Evolutionary conservation across 192 early-diverging fungal species (phyloP).

Genomic region (Backusella parvicylindrica): DNA sequence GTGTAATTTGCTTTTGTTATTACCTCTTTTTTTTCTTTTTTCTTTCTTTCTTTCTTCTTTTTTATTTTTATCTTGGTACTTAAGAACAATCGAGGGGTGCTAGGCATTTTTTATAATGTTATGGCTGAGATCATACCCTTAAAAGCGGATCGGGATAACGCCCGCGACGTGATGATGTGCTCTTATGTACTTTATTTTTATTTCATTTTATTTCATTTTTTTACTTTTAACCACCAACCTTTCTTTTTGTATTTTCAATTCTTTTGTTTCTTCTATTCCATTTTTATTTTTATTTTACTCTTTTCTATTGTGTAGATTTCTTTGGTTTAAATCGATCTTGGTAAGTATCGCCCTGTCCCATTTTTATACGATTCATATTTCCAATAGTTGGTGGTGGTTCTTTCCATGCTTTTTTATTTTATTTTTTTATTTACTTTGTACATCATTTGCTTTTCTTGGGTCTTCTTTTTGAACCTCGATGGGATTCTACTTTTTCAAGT

Average conservation of each 20-base stretch:
- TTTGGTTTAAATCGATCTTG: background rate
- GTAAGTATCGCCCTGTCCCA: background rate
- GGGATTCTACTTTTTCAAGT: conserved; percentile 1
- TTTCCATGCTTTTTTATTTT: background rate
- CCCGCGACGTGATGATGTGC: conserved; percentile 25
- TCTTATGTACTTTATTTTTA: background rate
- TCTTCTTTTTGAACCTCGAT: background rate
- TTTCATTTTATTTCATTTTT: background rate
- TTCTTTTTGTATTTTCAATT: background rate
- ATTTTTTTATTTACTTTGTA: background rate
- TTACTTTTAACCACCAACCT: background rate
- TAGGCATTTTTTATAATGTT: background rate
- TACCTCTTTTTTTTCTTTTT: background rate
- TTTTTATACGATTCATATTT: background rate
- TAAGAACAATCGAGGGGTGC: conserved; percentile 25
- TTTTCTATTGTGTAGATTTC: background rate
- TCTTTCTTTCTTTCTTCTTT: background rate
- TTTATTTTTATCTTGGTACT: background rate
- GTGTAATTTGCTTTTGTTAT: background rate
- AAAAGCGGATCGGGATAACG: conserved; percentile 38
- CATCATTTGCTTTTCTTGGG: background rate
- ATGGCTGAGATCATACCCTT: conserved; percentile 43
- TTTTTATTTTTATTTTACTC: background rate
- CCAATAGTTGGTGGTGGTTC: background rate
- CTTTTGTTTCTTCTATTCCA: background rate